Percentiles rank a stretch among this genome's conserved stretches.
These are phyloP conservation scores for Spiromastix sp. DNA, from an alignment of 2,329 filamentous ascomycete species.

Conservation along the genomic window DNA sequence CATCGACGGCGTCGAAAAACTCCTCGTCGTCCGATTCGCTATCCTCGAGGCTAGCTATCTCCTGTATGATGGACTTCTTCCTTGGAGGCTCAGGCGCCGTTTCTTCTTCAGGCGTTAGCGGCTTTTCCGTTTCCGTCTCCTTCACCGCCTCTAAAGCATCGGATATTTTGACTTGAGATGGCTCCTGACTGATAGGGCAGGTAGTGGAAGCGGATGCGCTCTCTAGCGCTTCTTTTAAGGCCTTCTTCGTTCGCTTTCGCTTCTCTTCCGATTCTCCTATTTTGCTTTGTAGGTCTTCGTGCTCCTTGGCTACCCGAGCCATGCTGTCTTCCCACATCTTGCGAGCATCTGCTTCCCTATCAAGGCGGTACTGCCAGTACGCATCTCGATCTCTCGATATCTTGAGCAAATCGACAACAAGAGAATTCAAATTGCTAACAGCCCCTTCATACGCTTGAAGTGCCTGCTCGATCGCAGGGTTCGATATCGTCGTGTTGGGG, in stretches of 20 bases:
- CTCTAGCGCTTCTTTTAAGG: constrained; percentile 76
- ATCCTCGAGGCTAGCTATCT: constrained; percentile 62
- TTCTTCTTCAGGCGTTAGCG: constrained; percentile 8
- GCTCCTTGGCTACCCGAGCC: constrained; percentile 89
- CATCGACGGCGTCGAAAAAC: constrained; percentile 95
- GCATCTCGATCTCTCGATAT: constrained; percentile 91
- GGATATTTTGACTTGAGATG: constrained; percentile 22
- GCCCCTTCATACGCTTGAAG: constrained; percentile 79
- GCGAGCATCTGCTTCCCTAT: constrained; percentile 81
- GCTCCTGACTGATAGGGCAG: constrained; percentile 23
- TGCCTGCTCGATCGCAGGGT: constrained; percentile 66
- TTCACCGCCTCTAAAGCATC: constrained; percentile 26
- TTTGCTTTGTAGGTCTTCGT: constrained; percentile 78
- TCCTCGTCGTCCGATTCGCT: constrained; percentile 76
- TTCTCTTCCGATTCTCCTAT: constrained; percentile 87
- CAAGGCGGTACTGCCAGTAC: constrained; percentile 92
- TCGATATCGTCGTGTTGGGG: constrained; percentile 61
- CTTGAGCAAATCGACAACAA: constrained; percentile 77
- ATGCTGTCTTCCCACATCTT: constrained; percentile 99
- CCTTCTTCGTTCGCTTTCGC: constrained; percentile 78
- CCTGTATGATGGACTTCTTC: constrained; percentile 56
- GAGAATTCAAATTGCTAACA: constrained; percentile 72
- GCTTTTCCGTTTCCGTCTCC: constrained; percentile 27
- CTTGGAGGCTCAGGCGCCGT: constrained; percentile 21
- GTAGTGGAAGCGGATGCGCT: constrained; percentile 32